Evolutionary conservation across 2,329 filamentous ascomycete species (phyloP), one percentile per base, ranked within the genome.

Genomic region (Penicillium sp.): DNA sequence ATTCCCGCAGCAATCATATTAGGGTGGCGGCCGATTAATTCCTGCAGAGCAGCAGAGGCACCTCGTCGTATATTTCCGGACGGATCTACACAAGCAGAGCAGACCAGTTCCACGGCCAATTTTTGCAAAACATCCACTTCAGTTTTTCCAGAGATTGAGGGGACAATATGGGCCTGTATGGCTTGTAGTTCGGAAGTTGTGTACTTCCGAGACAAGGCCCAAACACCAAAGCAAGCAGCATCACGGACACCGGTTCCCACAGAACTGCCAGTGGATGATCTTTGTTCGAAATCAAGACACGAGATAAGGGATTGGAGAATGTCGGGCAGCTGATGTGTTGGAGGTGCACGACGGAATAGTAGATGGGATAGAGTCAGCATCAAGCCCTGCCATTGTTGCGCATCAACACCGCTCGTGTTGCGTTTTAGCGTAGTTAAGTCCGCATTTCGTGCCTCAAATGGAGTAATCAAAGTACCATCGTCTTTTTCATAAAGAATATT

Each of bases 211-310:
- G 93, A 90, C 7, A 97, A 73, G 1, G 92, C 89, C 94, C 94
- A 99, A 23, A 97, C 88, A 6, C 94, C 94, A 70, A 97, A 99
- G 70, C 92, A 97, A 3, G 94, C 91, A 12, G 94, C 93, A 76
- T 99, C 94, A 45, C 94, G 85, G 15, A 99, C 92, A 64, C 95
- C 96, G 1, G 90, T 88, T 2, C 94, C 94, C 11, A 93, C 81
- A 3, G 90, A 92, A 12, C 83, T 86, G n/a, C 94, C 93, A 3
- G 90, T 91, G 0, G 90, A 84, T 44, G 88, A 89, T 55, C 92
- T 84, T 67, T 96, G 91, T 72, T 99, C 92, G 68, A 97, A 99
- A 1, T 86, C 86, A 25, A 97, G 79, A 0, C 91, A 92, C 9
- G 89, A 82, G 0, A 96, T 76, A 15, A 97, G 79, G 2, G 89